Evolutionary conservation across 257 asterid genomes (phyloP).

Genomic region (Solanum ossicruentum): DNA sequence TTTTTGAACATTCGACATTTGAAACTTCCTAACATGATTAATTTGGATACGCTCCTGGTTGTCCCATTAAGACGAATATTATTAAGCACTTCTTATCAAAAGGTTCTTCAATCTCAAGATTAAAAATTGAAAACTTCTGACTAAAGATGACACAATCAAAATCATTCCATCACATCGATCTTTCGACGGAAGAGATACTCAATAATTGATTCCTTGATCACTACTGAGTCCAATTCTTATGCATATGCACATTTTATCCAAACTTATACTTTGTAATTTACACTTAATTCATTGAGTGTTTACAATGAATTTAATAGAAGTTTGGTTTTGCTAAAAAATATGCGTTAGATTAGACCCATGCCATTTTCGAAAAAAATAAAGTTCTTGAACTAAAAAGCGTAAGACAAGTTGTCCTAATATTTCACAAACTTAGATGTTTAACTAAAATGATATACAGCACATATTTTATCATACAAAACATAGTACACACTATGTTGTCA

Average conservation of each 20-base stretch:
- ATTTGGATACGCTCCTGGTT: neutral
- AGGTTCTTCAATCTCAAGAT: neutral
- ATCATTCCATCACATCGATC: neutral
- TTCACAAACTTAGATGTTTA: neutral
- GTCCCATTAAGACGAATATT: neutral
- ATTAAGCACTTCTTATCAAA: neutral
- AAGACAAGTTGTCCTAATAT: neutral
- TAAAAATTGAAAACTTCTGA: neutral
- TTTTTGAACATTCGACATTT: neutral
- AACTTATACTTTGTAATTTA: neutral
- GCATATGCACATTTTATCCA: neutral
- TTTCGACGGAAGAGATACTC: neutral
- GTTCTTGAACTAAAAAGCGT: neutral
- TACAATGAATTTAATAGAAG: neutral
- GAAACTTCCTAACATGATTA: neutral
- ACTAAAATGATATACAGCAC: neutral
- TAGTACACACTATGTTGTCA: neutral
- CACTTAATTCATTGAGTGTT: neutral
- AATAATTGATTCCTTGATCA: neutral
- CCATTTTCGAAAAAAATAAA: neutral
- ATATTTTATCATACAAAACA: neutral
- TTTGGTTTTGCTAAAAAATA: neutral
- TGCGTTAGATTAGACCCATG: neutral
- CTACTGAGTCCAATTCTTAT: neutral
- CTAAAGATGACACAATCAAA: neutral